These are phyloP conservation scores for Brasenia schreberi DNA, from an alignment of 164 flowering plant genomes.

Conservation along the genomic window DNA sequence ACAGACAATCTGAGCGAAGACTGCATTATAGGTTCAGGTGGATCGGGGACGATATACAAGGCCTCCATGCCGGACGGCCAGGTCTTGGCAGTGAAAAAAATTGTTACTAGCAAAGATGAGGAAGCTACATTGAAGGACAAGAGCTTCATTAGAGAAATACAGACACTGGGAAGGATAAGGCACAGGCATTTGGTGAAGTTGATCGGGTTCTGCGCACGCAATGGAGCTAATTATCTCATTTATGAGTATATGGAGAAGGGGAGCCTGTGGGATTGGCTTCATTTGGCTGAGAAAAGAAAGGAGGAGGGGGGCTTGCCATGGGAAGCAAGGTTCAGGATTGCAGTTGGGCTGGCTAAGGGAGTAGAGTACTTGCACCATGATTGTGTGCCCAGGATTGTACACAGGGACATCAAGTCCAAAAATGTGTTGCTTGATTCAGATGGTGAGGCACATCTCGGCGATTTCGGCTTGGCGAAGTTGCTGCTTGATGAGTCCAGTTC, in stretches of 20 bases:
- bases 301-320: slow-evolving; percentile 46
- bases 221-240: slow-evolving; percentile 47
- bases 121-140: slow-evolving; percentile 21
- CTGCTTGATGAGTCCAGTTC: slow-evolving; percentile 15
- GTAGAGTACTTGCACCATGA: slow-evolving; percentile 95
- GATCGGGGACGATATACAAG: slow-evolving; percentile 75
- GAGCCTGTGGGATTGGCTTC: slow-evolving; percentile 95
- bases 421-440: slow-evolving; percentile 71
- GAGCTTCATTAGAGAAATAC: slow-evolving; percentile 79
- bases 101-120: slow-evolving; percentile 50
- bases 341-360: slow-evolving; percentile 78
- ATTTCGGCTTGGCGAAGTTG: slow-evolving; percentile 83
- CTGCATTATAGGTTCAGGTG: slow-evolving; percentile 80
- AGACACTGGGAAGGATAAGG: slow-evolving; percentile 78
- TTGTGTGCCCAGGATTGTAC: slow-evolving; percentile 77
- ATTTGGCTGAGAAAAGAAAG: slow-evolving; percentile 27
- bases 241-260: slow-evolving; percentile 98
- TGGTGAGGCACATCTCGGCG: slow-evolving; percentile 94
- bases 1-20: slow-evolving; percentile 69
- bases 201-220: slow-evolving; percentile 59
- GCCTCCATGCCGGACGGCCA: slow-evolving; percentile 60
- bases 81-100: slow-evolving; percentile 81
- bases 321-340: slow-evolving; percentile 64
- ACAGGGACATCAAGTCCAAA: slow-evolving; percentile 90
- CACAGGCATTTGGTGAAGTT: slow-evolving; percentile 90